Base-by-base conservation (phyloP, 169 alveolate species). In the Plasmodium adleri region DNA sequence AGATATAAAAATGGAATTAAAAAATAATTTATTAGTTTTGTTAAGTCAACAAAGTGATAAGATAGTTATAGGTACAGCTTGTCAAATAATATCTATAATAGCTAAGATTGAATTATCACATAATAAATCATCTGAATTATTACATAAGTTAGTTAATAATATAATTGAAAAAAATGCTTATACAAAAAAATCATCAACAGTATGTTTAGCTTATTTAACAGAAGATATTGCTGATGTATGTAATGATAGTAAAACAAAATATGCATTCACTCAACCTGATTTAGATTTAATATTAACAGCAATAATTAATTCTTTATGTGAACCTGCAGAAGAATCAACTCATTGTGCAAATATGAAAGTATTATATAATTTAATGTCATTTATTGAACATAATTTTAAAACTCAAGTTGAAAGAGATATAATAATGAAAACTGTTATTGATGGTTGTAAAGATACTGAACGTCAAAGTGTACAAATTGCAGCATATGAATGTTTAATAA, bases 111-210 rank as follows among this genome's bases (percentile, higher is more conserved):
- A 96, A 78, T 78, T 96, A 50, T 92, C 96, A 3, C 94, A 94
- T 63, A 87, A 95, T 67, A 91, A 96, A 63, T 96, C 98, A 90
- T 97, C 98, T 22, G 97, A 96, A 72, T 94, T 96, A 39, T 94
- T 96, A 67, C 95, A 91, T 67, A 90, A 90, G 56, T 67, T 93
- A 58, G 92, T 93, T 20, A 88, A 93, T 70, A 95, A 93, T 67
- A 95, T 96, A 12, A 94, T 93, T 20, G 92, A 91, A 60, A 90
- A 94, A 72, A 94, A 94, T 95, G 94, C 94, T 12, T 88, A 92
- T 56, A 87, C 97, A 12, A 92, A 94, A 73, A 94, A 96, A n/a
- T 90, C 95, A 17, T 93, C 97, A 43, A 86, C 95, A 13, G 92
- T 94, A 39, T 94, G 96, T 47, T 88, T 95, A 78, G 92, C 96